Percentiles rank a stretch among this genome's conserved stretches.
These are phyloP conservation scores for Glomus cerebriforme DNA, from an alignment of 192 early-diverging fungal species.

Conservation along the genomic window DNA sequence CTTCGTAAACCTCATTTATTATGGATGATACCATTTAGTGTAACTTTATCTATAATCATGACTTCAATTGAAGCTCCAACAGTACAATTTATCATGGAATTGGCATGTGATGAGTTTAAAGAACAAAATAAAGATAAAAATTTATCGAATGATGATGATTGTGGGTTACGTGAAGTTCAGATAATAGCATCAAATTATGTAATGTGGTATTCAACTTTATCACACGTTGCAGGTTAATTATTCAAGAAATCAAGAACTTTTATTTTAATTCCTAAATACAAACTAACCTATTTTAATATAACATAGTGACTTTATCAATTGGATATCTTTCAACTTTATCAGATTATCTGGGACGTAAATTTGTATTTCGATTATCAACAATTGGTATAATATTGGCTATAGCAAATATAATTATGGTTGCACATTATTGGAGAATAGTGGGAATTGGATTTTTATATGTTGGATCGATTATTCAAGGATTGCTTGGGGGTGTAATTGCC, in stretches of 20 bases:
- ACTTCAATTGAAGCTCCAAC: conserved; percentile 1
- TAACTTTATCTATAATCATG: conserved; percentile 7
- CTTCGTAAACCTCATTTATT: conserved; percentile 17
- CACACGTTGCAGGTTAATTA: conserved; percentile 9
- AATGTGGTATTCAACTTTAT: conserved; percentile 6
- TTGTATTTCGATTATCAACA: conserved; percentile 16
- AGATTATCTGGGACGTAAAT: conserved; percentile 22
- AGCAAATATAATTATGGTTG: conserved; percentile 5
- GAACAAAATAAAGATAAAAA: background rate
- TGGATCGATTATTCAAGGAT: conserved; percentile 21
- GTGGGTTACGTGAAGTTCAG: background rate
- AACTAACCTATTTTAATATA: background rate
- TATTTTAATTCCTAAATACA: background rate
- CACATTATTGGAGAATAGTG: conserved; percentile 19
- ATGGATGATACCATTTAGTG: conserved; percentile 23
- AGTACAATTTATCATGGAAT: conserved; percentile 6
- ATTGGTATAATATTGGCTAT: conserved; percentile 4
- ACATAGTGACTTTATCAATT: conserved; percentile 9
- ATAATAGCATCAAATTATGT: conserved; percentile 6
- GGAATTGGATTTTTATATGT: conserved; percentile 12
- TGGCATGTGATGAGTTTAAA: conserved; percentile 9
- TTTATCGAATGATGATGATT: background rate
- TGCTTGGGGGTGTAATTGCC: conserved; percentile 12
- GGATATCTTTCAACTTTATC: conserved; percentile 28
- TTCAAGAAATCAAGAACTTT: background rate